Percentiles rank a stretch among this genome's conserved stretches.
Evolutionary conservation across 345 rosid genomes (phyloP).

Genomic region (Arabidopsis suecica): DNA sequence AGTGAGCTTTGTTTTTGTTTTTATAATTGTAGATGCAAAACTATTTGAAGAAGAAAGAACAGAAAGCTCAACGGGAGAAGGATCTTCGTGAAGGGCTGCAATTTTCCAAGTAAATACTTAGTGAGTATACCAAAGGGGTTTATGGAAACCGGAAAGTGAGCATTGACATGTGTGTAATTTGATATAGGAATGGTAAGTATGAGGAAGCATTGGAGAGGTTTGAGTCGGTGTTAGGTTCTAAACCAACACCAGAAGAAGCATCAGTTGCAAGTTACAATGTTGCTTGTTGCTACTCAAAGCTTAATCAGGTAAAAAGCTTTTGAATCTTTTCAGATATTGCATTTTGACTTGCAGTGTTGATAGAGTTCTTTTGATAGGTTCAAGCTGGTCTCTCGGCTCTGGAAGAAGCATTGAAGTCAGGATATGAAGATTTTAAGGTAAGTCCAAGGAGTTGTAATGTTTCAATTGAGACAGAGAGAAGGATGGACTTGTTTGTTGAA

Average conservation of each 20-base stretch:
- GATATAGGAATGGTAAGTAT: conserved; percentile 70
- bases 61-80: conserved; percentile 65
- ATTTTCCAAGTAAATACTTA: conserved; percentile 63
- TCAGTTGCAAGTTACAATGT: conserved; percentile 91
- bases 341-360: conserved; percentile 6
- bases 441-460: not conserved
- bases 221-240: conserved; percentile 94
- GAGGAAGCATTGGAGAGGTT: conserved; percentile 88
- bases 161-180: not conserved
- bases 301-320: conserved; percentile 64
- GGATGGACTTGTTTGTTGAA: conserved; percentile 29
- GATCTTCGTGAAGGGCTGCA: conserved; percentile 90
- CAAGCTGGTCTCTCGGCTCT: conserved; percentile 94
- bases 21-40: conserved; percentile 71
- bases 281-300: conserved; percentile 93
- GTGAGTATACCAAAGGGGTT: not conserved
- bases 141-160: not conserved
- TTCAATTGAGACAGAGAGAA: not conserved
- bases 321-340: conserved; percentile 13
- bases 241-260: conserved; percentile 76
- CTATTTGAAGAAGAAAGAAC: conserved; percentile 71
- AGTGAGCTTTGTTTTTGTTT: conserved; percentile 2
- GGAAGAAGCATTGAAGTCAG: conserved; percentile 81
- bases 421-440: conserved; percentile 95
- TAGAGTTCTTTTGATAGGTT: conserved; percentile 50